Base-by-base conservation (phyloP, 208 protist species). In the Leishmania turanica region DNA sequence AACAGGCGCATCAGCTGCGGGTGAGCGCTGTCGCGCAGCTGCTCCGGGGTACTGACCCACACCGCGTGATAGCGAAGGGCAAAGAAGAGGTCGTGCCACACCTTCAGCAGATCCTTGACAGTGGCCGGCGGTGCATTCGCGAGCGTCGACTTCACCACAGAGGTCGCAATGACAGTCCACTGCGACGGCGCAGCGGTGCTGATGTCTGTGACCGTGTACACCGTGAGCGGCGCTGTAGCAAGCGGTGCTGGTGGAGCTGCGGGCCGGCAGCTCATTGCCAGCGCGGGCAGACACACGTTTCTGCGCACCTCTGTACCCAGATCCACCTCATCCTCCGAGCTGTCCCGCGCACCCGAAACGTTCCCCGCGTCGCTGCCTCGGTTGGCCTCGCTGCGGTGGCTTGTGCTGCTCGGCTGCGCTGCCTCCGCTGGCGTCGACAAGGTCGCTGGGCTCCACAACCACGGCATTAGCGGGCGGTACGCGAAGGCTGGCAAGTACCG, bases 1-100 rank as follows among this genome's bases (percentile, higher is more conserved):
- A 88, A 65, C n/a, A 88, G 42, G 19, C 2, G n/a, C 56, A 85
- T 54, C 71, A 84, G 58, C 47, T 84, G 77, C 56, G 76, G 71
- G 42, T 88, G 84, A 3, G 76, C 84, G 8, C 42, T 53, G 21
- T 66, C 58, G 21, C 60, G 71, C 69, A 88, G 68, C 54, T 78
- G 64, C 9, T 49, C 40, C 37, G 75, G 40, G 6, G 75, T 74
- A 24, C 51, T 13, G 34, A 51, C 65, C 79, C 79, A 87, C 62
- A 60, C 66, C 8, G 83, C 68, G 75, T 89, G 74, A 2, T 72
- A 68, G 66, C 77, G 77, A 27, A 95, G 49, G 34, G 83, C 78
- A 69, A 93, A 93, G 31, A 95, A 72, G 0, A 91, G 71, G 34
- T 91, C 84, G 45, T 95, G 91, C 91, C 91, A 95, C 69, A 83